Conservation (phyloP, 78 protist genomes). For the Neovahlkampfia damariscottae region DNA sequence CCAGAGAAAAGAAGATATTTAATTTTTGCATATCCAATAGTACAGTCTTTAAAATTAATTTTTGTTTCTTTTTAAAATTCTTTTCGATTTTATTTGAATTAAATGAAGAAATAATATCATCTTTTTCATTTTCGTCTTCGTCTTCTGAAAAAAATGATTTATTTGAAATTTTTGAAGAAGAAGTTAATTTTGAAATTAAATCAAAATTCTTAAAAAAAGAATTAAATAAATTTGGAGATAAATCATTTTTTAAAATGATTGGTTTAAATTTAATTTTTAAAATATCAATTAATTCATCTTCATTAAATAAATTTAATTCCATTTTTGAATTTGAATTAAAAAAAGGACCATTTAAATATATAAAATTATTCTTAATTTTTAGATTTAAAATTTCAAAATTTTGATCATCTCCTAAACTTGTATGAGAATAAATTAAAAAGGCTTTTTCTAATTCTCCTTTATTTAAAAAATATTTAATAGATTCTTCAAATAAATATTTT, state of each 20-base stretch:
- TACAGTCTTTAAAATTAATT: too few species aligned
- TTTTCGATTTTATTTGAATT: too few species aligned
- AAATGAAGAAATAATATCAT: too few species aligned
- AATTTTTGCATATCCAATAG: too few species aligned
- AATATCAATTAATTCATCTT: background rate
- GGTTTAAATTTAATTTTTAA: background rate
- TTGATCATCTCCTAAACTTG: background rate
- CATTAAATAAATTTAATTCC: background rate
- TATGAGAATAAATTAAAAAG: background rate
- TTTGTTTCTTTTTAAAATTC: too few species aligned
- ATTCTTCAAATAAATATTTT: background rate
- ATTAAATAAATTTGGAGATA: background rate
- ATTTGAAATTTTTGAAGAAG: background rate
- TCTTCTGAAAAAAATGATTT: too few species aligned
- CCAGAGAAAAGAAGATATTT: too few species aligned
- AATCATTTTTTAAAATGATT: background rate
- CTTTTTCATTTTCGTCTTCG: too few species aligned
- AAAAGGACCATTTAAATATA: background rate
- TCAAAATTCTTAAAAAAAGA: background rate
- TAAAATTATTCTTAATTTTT: background rate
- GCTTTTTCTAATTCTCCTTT: too few species aligned
- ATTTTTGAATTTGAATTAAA: background rate
- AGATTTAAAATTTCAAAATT: background rate
- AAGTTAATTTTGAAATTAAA: background rate
- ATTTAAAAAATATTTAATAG: background rate